Evolutionary conservation across 2,329 filamentous ascomycete species (phyloP), one percentile per base, ranked within the genome.

Genomic region (Lasiodiplodia sp.): DNA sequence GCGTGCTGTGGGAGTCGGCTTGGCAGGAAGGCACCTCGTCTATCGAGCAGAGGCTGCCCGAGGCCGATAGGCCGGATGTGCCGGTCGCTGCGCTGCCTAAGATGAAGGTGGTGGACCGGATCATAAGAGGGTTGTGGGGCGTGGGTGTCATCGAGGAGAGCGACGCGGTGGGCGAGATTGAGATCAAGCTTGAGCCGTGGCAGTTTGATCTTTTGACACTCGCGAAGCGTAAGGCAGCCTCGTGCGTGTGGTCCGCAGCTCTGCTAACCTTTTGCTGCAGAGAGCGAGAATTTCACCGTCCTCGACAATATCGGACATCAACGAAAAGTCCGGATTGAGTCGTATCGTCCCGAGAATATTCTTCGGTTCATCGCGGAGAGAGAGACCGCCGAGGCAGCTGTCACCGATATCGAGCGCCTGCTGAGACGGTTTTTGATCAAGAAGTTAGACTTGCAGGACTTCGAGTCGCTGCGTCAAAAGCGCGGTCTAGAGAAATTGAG

Each of bases 361-460:
- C 64, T 81, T 12, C 76, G 78, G 23, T 78, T 81, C 38, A 80
- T 76, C 8, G 78, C 78, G 37, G 75, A 78, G 66, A 79, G 78
- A 57, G 76, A 67, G 56, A 77, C 73, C 28, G 76, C 78, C 16
- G 77, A 79, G 55, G 78, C 79, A 58, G 75, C 76, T 7, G 77
- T 77, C 3, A 72, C 77, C 52, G 78, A 80, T 63, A 70, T 80
- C 31, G 73, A 77, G 56, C 64, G 72, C 12, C 70, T 73, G 1
- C 62, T 80, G 25, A 63, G 70, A 37, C 69, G 71, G 18, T 70
- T 71, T 2, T 70, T 71, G n/a, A 28, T 60, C 1, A 69, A 68
- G 12, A 70, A 67, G 16, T 72, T 79, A 57, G 51, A 73, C 18
- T 44, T 79, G 7, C 69, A 69, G 10, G 68, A 66, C 5, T 79